Percentiles rank a stretch among this genome's conserved stretches.
These are phyloP conservation scores for Rhizopogon salebrosus DNA, from an alignment of 768 basidiomycete genomes.

Conservation along the genomic window DNA sequence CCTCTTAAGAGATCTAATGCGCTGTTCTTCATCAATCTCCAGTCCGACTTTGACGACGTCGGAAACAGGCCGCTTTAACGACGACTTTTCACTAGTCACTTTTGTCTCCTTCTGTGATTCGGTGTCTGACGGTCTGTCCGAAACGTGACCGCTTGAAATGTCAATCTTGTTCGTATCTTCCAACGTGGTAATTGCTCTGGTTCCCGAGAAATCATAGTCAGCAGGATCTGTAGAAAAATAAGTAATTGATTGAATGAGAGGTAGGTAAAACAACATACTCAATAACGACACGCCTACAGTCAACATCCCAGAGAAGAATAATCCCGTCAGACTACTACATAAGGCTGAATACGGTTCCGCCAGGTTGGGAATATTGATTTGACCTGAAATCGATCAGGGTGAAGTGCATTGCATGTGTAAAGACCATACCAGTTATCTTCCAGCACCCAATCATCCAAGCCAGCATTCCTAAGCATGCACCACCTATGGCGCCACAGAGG, in stretches of 20 bases:
- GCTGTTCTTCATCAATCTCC: conserved; percentile 4
- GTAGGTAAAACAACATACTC: conserved; percentile 17
- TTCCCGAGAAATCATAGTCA: conserved; percentile 34
- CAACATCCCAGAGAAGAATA: conserved; percentile 33
- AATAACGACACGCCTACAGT: conserved; percentile 31
- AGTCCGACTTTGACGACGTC: background rate
- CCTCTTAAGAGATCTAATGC: conserved; percentile 15
- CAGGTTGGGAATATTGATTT: conserved; percentile 31
- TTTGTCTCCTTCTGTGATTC: conserved; percentile 11
- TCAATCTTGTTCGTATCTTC: conserved; percentile 9
- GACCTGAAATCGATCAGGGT: conserved; percentile 15
- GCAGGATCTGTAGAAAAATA: conserved; percentile 23
- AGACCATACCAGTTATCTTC: conserved; percentile 38
- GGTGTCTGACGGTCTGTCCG: conserved; percentile 5
- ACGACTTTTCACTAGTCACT: background rate
- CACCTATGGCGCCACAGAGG: conserved; percentile 35
- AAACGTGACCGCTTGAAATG: background rate
- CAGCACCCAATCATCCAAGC: conserved; percentile 50
- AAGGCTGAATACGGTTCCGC: conserved; percentile 36
- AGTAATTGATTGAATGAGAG: background rate
- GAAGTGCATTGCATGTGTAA: background rate
- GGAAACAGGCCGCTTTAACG: background rate
- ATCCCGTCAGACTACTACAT: conserved; percentile 32
- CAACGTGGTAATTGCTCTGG: conserved; percentile 29
- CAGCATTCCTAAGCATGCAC: conserved; percentile 37